phyloP scores from a whole-genome alignment of 305 asterid genomes.

The Nicotiana rustica region DNA sequence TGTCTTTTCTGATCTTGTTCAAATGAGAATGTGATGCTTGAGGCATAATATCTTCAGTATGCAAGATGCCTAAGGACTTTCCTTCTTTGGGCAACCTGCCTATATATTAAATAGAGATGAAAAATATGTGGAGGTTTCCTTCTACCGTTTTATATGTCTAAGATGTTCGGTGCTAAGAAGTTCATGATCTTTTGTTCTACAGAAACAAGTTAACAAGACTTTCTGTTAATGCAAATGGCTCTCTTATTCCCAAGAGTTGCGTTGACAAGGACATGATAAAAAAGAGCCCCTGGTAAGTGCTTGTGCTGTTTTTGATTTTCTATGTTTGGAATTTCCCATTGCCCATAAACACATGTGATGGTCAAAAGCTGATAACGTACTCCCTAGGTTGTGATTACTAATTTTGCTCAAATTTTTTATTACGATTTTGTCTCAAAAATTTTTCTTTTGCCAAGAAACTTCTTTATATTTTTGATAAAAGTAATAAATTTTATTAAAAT shows the following conservation, averaged over 20 bases:
- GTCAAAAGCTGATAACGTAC: neutral
- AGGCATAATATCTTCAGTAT: neutral
- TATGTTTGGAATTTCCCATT: neutral
- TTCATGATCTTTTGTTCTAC: constrained; percentile 33
- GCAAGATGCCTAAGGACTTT: constrained; percentile 28
- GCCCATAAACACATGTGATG: constrained; percentile 13
- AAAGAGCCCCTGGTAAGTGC: constrained; percentile 76
- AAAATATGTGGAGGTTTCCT: neutral
- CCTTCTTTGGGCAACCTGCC: neutral
- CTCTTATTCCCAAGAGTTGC: constrained; percentile 72
- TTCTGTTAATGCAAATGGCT: constrained; percentile 92
- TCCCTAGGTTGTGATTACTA: neutral
- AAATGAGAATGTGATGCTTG: constrained; percentile 1
- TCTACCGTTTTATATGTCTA: constrained; percentile 27
- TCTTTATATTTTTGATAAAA: neutral
- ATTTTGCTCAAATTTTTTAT: neutral
- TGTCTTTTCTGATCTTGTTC: constrained; percentile 24
- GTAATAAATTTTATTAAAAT: neutral
- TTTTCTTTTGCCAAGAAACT: neutral
- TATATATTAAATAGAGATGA: constrained; percentile 31
- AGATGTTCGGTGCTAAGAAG: neutral
- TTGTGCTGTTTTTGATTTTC: neutral
- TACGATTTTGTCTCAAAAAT: neutral
- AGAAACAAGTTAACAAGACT: constrained; percentile 81
- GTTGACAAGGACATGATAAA: constrained; percentile 76